Evolutionary conservation across 805 yeast species (phyloP).

Genomic region (Candida hungchunana): DNA sequence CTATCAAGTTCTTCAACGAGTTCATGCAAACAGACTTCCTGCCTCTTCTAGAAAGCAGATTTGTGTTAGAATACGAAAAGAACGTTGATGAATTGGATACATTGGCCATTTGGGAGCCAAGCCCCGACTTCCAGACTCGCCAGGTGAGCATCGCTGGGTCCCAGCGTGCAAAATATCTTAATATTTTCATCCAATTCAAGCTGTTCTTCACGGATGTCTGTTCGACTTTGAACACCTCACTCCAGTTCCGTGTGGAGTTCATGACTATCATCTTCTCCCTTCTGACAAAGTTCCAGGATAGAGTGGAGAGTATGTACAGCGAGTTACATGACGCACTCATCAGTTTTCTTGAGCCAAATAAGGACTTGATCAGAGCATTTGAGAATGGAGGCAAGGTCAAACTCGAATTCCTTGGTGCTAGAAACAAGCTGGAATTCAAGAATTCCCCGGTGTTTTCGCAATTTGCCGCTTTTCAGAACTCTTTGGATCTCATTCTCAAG

Average conservation of each 20-base stretch:
- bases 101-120: slow-evolving; percentile 28
- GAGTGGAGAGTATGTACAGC: slow-evolving; percentile 20
- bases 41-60: slow-evolving; percentile 55
- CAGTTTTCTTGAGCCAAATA: slow-evolving; percentile 23
- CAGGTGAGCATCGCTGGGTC: not conserved
- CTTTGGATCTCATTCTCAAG: slow-evolving; percentile 30
- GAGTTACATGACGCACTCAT: slow-evolving; percentile 23
- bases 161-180: slow-evolving; percentile 10
- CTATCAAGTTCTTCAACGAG: slow-evolving; percentile 47
- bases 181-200: slow-evolving; percentile 22
- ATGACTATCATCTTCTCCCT: slow-evolving; percentile 21
- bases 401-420: slow-evolving; percentile 4
- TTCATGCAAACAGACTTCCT: slow-evolving; percentile 65
- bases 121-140: slow-evolving; percentile 1
- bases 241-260: slow-evolving; percentile 27
- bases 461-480: slow-evolving; percentile 35
- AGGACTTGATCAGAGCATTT: slow-evolving; percentile 15
- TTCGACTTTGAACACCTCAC: slow-evolving; percentile 23
- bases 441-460: slow-evolving; percentile 29
- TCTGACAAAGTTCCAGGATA: slow-evolving; percentile 21
- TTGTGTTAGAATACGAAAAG: slow-evolving; percentile 49
- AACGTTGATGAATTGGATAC: slow-evolving; percentile 38
- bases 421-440: slow-evolving; percentile 22
- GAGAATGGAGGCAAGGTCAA: slow-evolving; percentile 5
- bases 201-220: slow-evolving; percentile 19